Percentiles rank a stretch among this genome's conserved stretches.
phyloP scores from a whole-genome alignment of 352 stramenopile genomes.

The Pythium biforme region DNA sequence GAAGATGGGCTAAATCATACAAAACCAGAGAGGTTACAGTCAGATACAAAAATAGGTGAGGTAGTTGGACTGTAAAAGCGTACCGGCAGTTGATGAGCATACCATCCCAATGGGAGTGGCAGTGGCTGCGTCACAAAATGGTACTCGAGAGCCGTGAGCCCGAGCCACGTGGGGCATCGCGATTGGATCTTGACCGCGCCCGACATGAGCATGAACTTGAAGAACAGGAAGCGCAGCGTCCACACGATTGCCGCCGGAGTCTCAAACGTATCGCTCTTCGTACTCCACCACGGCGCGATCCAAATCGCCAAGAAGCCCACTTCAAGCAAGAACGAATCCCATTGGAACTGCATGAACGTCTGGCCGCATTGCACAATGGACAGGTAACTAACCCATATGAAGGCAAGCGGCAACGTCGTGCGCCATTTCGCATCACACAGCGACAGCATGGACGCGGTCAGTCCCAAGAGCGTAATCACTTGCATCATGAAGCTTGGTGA shows the following conservation, averaged over 20 bases:
- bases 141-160: conserved; percentile 89
- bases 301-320: conserved; percentile 68
- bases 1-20: conserved; percentile 48
- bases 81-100: conserved; percentile 78
- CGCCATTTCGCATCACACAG: conserved; percentile 32
- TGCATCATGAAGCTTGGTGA: conserved; percentile 51
- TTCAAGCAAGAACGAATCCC: conserved; percentile 91
- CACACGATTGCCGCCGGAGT: conserved; percentile 38
- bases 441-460: conserved; percentile 32
- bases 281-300: conserved; percentile 41
- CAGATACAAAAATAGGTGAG: conserved; percentile 41
- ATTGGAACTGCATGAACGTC: conserved; percentile 92
- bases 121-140: conserved; percentile 90
- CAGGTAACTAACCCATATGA: conserved; percentile 71
- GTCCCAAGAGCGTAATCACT: conserved; percentile 38
- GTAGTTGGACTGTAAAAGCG: neutral
- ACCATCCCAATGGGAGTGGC: conserved; percentile 82
- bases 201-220: conserved; percentile 95
- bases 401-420: conserved; percentile 30
- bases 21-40: neutral
- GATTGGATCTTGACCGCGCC: conserved; percentile 91
- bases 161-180: conserved; percentile 87
- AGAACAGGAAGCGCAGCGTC: conserved; percentile 86
- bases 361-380: conserved; percentile 76
- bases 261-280: conserved; percentile 27